Evolutionary conservation across 2,329 filamentous ascomycete genomes (phyloP).

Genomic region (Phyllosticta citriasiana): DNA sequence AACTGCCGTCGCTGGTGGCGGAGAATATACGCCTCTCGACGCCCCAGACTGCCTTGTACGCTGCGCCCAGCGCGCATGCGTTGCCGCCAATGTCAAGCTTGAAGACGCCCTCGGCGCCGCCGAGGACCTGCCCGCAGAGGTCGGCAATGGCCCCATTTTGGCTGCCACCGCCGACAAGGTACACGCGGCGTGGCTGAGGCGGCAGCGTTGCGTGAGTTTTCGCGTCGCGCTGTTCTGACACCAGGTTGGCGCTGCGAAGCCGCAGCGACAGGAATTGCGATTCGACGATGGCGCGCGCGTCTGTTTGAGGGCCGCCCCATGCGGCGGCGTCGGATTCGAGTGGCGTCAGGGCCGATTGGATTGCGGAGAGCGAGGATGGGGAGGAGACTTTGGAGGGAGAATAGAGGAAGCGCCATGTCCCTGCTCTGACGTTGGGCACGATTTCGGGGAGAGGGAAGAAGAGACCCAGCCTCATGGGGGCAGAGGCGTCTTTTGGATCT

Average conservation of each 20-base stretch:
- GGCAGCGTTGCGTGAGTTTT: conserved; percentile 50
- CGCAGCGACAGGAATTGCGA: conserved; percentile 90
- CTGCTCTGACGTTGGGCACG: conserved; percentile 78
- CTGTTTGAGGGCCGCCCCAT: conserved; percentile 50
- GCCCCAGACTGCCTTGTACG: conserved; percentile 95
- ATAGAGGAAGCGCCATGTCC: conserved; percentile 76
- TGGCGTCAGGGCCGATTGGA: conserved; percentile 29
- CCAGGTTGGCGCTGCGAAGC: conserved; percentile 69
- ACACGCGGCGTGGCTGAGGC: conserved; percentile 77
- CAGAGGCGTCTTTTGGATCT: conserved; percentile 28
- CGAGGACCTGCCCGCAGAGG: conserved; percentile 78
- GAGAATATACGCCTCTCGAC: conserved; percentile 48
- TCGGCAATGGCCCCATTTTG: conserved; percentile 81
- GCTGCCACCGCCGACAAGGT: conserved; percentile 87
- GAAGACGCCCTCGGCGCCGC: conserved; percentile 81
- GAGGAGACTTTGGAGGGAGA: conserved; percentile 28
- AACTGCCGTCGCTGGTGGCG: not conserved
- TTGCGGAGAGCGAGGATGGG: not conserved
- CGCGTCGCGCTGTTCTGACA: conserved; percentile 32
- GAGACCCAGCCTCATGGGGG: conserved; percentile 74
- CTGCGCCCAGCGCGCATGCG: conserved; percentile 85
- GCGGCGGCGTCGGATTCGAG: conserved; percentile 39
- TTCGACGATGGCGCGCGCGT: conserved; percentile 81
- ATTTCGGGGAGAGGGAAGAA: conserved; percentile 95
- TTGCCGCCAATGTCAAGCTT: conserved; percentile 90